Evolutionary conservation across 164 flowering plant species (phyloP).

Genomic region (Akebia trifoliata): DNA sequence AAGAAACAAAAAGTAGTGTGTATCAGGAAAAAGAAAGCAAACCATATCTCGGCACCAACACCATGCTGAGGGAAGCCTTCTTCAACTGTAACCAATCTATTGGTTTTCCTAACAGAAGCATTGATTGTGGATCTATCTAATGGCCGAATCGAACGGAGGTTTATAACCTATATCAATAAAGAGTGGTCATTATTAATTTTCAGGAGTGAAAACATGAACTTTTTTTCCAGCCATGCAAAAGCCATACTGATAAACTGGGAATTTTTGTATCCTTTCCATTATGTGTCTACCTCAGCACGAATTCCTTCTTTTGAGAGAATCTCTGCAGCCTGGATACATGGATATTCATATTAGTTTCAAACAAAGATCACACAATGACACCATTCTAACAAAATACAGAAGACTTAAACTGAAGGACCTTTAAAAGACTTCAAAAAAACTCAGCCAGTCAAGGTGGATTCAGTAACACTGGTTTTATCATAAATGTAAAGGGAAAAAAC

Average conservation of each 20-base stretch:
- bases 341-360: neutral
- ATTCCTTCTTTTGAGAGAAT: conserved; percentile 89
- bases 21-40: conserved; percentile 7
- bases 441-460: too few relatives aligned
- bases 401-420: neutral
- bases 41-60: conserved; percentile 98
- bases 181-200: neutral
- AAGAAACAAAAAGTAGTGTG: neutral
- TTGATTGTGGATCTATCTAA: conserved; percentile 82
- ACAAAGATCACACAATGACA: neutral
- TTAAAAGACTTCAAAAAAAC: neutral
- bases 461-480: too few relatives aligned
- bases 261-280: neutral
- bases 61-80: conserved; percentile 99
- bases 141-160: conserved; percentile 89
- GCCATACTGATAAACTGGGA: neutral
- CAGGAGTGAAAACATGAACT: neutral
- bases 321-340: conserved; percentile 74
- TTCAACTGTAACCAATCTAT: conserved; percentile 84
- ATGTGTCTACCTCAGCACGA: conserved; percentile 71
- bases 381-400: too few relatives aligned
- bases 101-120: conserved; percentile 90
- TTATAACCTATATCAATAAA: conserved; percentile 58
- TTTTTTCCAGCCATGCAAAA: neutral
- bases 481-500: too few relatives aligned